Evolutionary conservation across 2,329 filamentous ascomycete species (phyloP).

Genomic region (Coniochaeta ligniaria): DNA sequence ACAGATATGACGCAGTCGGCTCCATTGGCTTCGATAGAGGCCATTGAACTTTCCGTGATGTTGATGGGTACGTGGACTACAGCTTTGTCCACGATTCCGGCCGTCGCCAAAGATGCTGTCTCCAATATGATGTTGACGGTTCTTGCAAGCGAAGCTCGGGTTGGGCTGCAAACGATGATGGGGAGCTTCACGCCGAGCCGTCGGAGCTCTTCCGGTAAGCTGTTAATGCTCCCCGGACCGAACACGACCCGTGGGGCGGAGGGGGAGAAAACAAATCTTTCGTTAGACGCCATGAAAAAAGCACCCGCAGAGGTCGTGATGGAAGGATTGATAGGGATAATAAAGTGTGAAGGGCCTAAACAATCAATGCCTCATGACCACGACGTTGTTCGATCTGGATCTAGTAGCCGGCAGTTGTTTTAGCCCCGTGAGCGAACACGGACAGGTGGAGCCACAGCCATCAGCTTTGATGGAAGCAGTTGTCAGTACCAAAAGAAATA

Average conservation of each 20-base stretch:
- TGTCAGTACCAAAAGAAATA: background rate
- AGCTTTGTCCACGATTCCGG: slow-evolving; percentile 21
- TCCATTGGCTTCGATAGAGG: slow-evolving; percentile 31
- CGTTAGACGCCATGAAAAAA: background rate
- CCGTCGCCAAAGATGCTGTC: background rate
- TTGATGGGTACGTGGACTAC: slow-evolving; percentile 54
- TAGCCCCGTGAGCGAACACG: background rate
- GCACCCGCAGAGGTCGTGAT: background rate
- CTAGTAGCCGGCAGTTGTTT: background rate
- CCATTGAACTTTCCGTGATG: slow-evolving; percentile 47
- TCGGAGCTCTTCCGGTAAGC: background rate
- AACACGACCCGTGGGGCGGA: background rate
- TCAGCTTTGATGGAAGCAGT: background rate
- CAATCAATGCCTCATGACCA: background rate
- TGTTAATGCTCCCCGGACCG: background rate
- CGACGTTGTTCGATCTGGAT: background rate
- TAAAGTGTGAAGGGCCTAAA: background rate
- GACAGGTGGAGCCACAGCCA: background rate
- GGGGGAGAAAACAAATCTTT: background rate
- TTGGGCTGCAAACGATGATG: background rate
- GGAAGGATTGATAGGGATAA: background rate
- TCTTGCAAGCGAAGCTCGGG: background rate
- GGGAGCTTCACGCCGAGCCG: background rate
- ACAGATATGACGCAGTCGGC: slow-evolving; percentile 53
- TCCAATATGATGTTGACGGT: background rate